phyloP scores from a whole-genome alignment of 2,329 filamentous ascomycete species.

The Fusarium fracticaudum region DNA sequence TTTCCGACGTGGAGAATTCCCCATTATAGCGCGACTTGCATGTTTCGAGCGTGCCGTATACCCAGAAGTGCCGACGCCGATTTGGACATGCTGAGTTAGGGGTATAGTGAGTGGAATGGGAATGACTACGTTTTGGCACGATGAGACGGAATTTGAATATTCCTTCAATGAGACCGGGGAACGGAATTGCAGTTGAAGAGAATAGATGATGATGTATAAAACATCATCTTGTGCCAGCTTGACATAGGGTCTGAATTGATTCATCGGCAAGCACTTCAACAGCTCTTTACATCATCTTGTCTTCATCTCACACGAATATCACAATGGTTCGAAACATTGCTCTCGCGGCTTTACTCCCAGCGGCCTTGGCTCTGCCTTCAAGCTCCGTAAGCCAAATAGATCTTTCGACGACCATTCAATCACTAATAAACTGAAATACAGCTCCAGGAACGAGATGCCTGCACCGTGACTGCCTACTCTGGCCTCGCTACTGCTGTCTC shows the following conservation, averaged over 20 bases:
- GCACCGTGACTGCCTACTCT: not conserved
- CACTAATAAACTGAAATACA: fast-evolving
- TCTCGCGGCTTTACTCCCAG: not conserved
- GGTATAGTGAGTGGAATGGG: not conserved
- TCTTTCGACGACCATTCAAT: fast-evolving
- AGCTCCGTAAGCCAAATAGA: not conserved
- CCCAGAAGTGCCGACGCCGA: not conserved
- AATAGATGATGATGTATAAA: not conserved
- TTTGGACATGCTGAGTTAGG: not conserved
- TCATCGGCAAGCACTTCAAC: fast-evolving
- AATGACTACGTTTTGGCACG: not conserved
- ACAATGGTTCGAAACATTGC: not conserved
- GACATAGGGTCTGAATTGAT: not conserved
- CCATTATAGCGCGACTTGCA: not conserved
- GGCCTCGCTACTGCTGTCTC: not conserved
- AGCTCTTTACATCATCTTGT: fast-evolving
- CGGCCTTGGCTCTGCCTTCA: not conserved
- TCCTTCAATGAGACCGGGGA: not conserved
- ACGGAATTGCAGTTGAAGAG: fast-evolving
- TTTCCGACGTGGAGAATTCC: not conserved
- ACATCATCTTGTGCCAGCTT: not conserved
- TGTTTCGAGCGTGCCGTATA: not conserved
- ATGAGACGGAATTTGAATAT: not conserved
- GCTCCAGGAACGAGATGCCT: not conserved
- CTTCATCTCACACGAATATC: not conserved